Percentiles rank a stretch among this genome's conserved stretches.
phyloP scores from a whole-genome alignment of 257 asterid species.

The Solanum dulcamara region DNA sequence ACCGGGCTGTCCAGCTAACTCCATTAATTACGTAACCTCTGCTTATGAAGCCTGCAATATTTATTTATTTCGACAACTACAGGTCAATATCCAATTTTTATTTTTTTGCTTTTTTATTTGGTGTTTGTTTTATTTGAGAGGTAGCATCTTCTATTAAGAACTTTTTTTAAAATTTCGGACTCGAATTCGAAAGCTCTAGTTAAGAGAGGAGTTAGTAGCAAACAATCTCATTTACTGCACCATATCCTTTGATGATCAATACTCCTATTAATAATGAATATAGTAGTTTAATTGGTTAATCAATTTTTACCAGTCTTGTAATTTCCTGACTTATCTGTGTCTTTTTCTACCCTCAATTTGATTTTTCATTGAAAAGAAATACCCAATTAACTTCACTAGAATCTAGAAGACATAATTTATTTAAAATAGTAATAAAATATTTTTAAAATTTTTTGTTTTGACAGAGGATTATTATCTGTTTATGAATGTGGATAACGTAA shows the following conservation, averaged over 20 bases:
- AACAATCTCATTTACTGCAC: too few relatives aligned
- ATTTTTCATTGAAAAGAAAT: not conserved
- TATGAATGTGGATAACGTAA: not conserved
- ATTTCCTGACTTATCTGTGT: too few relatives aligned
- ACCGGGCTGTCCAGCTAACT: constrained; percentile 15
- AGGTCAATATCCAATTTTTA: not conserved
- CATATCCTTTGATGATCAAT: too few relatives aligned
- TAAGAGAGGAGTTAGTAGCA: too few relatives aligned
- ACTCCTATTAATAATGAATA: not conserved
- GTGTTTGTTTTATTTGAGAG: not conserved
- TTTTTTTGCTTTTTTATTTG: too few relatives aligned
- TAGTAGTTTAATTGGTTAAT: too few relatives aligned
- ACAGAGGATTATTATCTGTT: not conserved
- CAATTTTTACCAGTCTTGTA: too few relatives aligned
- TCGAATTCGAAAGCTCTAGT: too few relatives aligned
- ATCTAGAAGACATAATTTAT: not conserved
- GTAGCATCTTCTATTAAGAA: not conserved
- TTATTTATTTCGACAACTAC: constrained; percentile 10
- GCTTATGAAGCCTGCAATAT: constrained; percentile 10
- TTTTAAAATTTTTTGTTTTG: not conserved
- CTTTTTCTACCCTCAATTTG: too few relatives aligned
- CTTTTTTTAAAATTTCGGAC: too few relatives aligned
- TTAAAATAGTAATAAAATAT: not conserved
- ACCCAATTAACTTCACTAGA: constrained; percentile 5
- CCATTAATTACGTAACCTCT: not conserved